Conservation (phyloP, 2,329 filamentous ascomycete species). For the Mycosphaerella sp. region DNA sequence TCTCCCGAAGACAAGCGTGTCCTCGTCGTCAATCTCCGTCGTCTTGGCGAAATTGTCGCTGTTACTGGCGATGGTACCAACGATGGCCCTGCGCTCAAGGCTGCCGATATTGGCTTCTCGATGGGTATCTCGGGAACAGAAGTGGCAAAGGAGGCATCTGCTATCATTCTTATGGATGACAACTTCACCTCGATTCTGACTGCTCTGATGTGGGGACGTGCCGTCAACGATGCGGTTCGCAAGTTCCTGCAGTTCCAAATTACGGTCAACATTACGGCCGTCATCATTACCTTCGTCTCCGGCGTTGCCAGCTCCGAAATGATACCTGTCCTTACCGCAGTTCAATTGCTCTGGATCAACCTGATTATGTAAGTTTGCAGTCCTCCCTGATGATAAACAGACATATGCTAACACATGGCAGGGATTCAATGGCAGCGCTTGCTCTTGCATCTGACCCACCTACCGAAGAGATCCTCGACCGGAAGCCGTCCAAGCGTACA, state of each 20-base stretch:
- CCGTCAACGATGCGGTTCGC: constrained; percentile 51
- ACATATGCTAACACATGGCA: constrained; percentile 1
- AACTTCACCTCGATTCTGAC: constrained; percentile 58
- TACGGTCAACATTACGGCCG: constrained; percentile 87
- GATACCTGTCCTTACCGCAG: constrained; percentile 72
- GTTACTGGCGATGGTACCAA: constrained; percentile 63
- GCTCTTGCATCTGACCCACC: constrained; percentile 85
- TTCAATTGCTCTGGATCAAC: constrained; percentile 93
- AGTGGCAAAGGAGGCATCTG: constrained; percentile 57
- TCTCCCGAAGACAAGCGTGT: constrained; percentile 63
- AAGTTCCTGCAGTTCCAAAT: constrained; percentile 63
- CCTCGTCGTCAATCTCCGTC: constrained; percentile 57
- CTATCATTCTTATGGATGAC: constrained; percentile 57
- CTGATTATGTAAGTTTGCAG: constrained; percentile 60
- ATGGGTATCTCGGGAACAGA: constrained; percentile 62
- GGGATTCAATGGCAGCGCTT: constrained; percentile 85
- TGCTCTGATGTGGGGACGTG: constrained; percentile 55
- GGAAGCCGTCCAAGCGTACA: constrained; percentile 69
- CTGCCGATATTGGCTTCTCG: constrained; percentile 60
- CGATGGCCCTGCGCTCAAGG: constrained; percentile 59
- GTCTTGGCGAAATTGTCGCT: constrained; percentile 59
- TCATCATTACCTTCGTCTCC: constrained; percentile 79
- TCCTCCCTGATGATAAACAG: background rate
- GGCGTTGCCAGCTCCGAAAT: constrained; percentile 66
- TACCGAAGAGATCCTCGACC: constrained; percentile 68